A percentile compares a stretch with the other conserved stretches of the same genome.
Evolutionary conservation across 208 protist genomes (phyloP).

Genomic region (Strigomonas galati): DNA sequence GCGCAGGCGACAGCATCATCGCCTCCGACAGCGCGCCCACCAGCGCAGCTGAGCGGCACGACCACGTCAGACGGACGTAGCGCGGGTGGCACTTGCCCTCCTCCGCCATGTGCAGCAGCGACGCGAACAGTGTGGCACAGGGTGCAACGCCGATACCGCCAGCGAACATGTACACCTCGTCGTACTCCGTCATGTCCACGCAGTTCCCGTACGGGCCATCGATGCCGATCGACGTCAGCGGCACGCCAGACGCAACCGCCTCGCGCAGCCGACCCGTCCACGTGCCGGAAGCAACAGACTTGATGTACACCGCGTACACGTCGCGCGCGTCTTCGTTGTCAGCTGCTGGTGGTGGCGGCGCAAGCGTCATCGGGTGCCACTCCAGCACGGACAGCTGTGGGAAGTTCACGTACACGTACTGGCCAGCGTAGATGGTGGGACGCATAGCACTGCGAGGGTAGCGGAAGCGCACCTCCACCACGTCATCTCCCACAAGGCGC

Average conservation of each 20-base stretch:
- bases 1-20: too few species aligned
- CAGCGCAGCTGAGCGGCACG: constrained; percentile 6
- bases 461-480: constrained; percentile 23
- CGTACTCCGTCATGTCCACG: constrained; percentile 22
- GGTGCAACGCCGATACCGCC: constrained; percentile 35
- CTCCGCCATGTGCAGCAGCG: constrained; percentile 13
- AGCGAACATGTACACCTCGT: constrained; percentile 23
- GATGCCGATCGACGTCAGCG: constrained; percentile 26
- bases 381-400: constrained; percentile 52
- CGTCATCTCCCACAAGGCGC: constrained; percentile 20
- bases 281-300: not conserved
- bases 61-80: constrained; percentile 7
- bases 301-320: constrained; percentile 9
- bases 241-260: not conserved
- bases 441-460: constrained; percentile 13
- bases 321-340: not conserved
- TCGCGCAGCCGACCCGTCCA: not conserved
- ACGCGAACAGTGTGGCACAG: constrained; percentile 27
- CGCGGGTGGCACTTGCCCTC: not conserved
- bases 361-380: constrained; percentile 68
- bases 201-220: constrained; percentile 26
- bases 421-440: constrained; percentile 20
- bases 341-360: too few species aligned
- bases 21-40: constrained; percentile 5
- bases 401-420: constrained; percentile 57